Conservation (phyloP, 129 eudicot genomes). For the Rutidosis leptorrhynchoides region DNA sequence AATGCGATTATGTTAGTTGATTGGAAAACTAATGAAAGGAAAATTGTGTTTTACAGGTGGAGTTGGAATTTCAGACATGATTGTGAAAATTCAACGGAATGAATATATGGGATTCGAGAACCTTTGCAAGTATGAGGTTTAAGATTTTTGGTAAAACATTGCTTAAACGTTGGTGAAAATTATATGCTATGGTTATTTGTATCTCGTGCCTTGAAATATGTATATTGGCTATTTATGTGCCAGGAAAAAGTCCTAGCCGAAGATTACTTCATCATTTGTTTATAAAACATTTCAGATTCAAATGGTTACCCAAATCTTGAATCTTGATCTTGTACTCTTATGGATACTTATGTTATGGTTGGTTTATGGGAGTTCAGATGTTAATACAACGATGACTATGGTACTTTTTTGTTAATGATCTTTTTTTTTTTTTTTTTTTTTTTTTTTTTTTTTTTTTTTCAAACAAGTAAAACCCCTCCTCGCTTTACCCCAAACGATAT, state of each 20-base stretch:
- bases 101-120: constrained; percentile 96
- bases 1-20: background rate
- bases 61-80: constrained; percentile 87
- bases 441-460: too few species aligned
- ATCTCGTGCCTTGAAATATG: too few species aligned
- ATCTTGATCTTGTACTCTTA: background rate
- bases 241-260: background rate
- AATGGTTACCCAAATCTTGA: background rate
- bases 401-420: too few species aligned
- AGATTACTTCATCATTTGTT: background rate
- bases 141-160: background rate
- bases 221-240: background rate
- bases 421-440: too few species aligned
- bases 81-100: constrained; percentile 56
- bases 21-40: background rate
- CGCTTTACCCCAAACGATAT: too few species aligned
- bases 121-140: constrained; percentile 68
- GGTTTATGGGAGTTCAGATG: background rate
- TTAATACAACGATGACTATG: background rate
- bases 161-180: too few species aligned
- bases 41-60: constrained; percentile 51
- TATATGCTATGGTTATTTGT: too few species aligned
- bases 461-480: too few species aligned
- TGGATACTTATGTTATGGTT: background rate
- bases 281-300: background rate